phyloP scores from a whole-genome alignment of 169 alveolate species.

The Plasmodium knowlesi region DNA sequence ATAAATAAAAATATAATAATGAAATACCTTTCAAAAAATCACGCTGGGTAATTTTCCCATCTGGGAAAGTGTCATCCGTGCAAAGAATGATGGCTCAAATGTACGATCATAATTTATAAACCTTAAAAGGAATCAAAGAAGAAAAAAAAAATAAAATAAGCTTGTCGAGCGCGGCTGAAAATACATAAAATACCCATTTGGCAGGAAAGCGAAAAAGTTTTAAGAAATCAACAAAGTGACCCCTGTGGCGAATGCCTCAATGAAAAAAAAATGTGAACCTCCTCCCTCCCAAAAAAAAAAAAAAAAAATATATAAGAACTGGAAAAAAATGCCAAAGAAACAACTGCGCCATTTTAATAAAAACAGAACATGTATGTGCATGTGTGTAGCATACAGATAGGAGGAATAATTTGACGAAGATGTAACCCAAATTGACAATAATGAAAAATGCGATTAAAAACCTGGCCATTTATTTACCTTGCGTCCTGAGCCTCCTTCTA shows the following conservation, averaged over 20 bases:
- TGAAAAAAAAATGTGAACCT: not conserved
- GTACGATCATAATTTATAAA: not conserved
- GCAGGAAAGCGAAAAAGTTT: not conserved
- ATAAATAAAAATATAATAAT: not conserved
- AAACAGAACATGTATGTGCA: not conserved
- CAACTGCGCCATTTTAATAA: not conserved
- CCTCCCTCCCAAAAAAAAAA: not conserved
- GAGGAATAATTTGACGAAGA: not conserved
- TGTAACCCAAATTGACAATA: conserved; percentile 4
- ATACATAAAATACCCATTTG: not conserved
- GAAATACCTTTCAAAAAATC: not conserved
- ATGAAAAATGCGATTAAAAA: conserved; percentile 50
- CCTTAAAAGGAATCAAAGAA: not conserved
- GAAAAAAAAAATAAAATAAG: not conserved
- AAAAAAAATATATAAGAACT: not conserved
- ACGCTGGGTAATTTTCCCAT: not conserved
- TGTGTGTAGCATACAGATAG: conserved; percentile 7
- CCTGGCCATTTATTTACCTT: conserved; percentile 1
- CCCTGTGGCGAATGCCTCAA: not conserved
- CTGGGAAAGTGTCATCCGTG: not conserved
- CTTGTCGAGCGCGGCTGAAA: not conserved
- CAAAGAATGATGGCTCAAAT: not conserved
- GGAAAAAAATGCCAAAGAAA: not conserved
- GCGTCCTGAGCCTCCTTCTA: not conserved
- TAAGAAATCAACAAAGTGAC: not conserved